Evolutionary conservation across 179 eudicot genomes (phyloP).

Genomic region (Pouteria campechiana): DNA sequence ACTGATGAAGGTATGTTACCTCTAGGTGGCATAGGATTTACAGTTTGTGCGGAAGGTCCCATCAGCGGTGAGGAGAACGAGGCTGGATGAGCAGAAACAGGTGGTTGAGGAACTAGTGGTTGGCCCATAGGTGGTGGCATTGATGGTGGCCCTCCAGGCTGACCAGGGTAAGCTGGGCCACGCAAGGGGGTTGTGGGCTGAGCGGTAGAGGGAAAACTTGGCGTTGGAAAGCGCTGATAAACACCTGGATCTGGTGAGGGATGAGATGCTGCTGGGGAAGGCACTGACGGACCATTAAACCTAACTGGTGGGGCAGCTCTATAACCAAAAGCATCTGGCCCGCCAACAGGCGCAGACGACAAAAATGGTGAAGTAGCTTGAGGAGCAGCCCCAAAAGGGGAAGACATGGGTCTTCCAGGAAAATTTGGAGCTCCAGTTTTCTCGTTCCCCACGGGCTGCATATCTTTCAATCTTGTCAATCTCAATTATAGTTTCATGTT

Average conservation of each 20-base stretch:
- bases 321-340: slow-evolving; percentile 35
- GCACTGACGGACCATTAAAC: slow-evolving; percentile 22
- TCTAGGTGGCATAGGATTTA: slow-evolving; percentile 15
- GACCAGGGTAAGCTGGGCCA: slow-evolving; percentile 20
- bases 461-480: no score
- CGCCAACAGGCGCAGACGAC: slow-evolving; percentile 37
- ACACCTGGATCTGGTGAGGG: slow-evolving; percentile 38
- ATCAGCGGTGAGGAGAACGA: slow-evolving; percentile 38
- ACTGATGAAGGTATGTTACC: slow-evolving; percentile 10
- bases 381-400: slow-evolving; percentile 58
- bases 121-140: slow-evolving; percentile 31
- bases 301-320: slow-evolving; percentile 30
- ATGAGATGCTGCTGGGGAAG: slow-evolving; percentile 35
- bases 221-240: slow-evolving; percentile 47
- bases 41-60: slow-evolving; percentile 43
- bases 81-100: slow-evolving; percentile 28
- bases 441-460: slow-evolving; percentile 55
- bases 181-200: slow-evolving; percentile 42
- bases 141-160: slow-evolving; percentile 34
- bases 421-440: slow-evolving; percentile 43
- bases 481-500: no score
- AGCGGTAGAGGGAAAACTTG: slow-evolving; percentile 43
- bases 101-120: slow-evolving; percentile 26
- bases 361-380: slow-evolving; percentile 34
- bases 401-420: slow-evolving; percentile 47